A percentile compares a stretch with the other conserved stretches of the same genome.
Conservation (phyloP, 2,329 filamentous ascomycete genomes). For the Emericellopsis cladophorae region DNA sequence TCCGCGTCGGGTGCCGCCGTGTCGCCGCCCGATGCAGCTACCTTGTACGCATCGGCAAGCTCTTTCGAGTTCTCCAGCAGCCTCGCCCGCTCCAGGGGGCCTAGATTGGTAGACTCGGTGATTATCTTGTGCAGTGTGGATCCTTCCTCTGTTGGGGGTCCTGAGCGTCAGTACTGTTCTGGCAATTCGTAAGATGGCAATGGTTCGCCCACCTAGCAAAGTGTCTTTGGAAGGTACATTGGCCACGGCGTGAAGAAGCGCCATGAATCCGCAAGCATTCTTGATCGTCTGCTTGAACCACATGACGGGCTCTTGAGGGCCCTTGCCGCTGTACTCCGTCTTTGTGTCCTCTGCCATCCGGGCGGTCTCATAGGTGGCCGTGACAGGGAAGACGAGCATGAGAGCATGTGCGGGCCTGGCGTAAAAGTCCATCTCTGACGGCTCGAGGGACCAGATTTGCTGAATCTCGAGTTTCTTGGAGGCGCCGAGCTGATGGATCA, state of each 20-base stretch:
- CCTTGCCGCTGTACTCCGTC: constrained; percentile 54
- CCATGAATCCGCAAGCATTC: constrained; percentile 88
- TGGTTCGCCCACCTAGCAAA: too few relatives aligned
- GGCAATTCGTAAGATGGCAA: too few relatives aligned
- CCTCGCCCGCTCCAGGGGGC: constrained; percentile 51
- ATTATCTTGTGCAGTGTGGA: constrained; percentile 55
- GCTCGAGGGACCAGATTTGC: constrained; percentile 87
- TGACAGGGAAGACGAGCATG: constrained; percentile 84
- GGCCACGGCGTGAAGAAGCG: constrained; percentile 65
- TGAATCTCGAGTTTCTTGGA: constrained; percentile 66
- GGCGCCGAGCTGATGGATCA: constrained; percentile 76
- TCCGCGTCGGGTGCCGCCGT: constrained; percentile 65
- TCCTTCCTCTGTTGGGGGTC: constrained; percentile 30
- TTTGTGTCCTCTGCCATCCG: constrained; percentile 61
- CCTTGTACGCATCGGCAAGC: constrained; percentile 67
- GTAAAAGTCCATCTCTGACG: constrained; percentile 72
- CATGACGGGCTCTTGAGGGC: constrained; percentile 60
- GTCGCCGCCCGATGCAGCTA: constrained; percentile 65
- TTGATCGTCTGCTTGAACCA: constrained; percentile 96
- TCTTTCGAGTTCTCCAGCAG: constrained; percentile 65
- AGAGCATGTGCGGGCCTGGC: constrained; percentile 81
- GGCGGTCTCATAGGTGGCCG: constrained; percentile 63
- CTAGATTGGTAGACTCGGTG: constrained; percentile 55
- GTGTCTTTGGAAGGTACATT: constrained; percentile 56
- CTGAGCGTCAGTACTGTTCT: too few relatives aligned